Evolutionary conservation across 2,329 filamentous ascomycete species (phyloP).

Genomic region (Fusarium musae): DNA sequence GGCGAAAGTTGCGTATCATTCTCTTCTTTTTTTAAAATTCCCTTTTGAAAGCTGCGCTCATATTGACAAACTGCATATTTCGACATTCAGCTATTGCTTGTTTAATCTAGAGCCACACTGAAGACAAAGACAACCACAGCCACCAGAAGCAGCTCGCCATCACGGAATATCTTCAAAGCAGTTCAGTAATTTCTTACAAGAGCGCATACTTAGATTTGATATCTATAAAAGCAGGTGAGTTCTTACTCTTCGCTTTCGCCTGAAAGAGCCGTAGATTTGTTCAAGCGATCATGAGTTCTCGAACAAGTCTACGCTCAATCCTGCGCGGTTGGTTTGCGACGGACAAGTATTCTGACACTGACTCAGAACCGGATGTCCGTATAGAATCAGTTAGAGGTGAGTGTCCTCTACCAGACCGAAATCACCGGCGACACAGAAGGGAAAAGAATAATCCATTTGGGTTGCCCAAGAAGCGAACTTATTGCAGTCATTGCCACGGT

Average conservation of each 20-base stretch:
- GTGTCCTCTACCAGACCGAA: neutral
- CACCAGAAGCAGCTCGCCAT: constrained; percentile 9
- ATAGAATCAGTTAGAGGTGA: neutral
- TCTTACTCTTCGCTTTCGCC: neutral
- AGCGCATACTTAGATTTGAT: neutral
- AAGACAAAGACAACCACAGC: constrained; percentile 19
- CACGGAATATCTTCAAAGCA: neutral
- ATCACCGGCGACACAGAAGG: neutral
- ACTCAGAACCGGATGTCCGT: constrained; percentile 8
- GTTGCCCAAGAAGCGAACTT: neutral
- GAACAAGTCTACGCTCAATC: constrained; percentile 27
- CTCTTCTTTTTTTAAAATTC: neutral
- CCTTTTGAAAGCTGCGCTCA: neutral
- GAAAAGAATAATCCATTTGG: neutral
- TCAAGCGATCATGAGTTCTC: constrained; percentile 16
- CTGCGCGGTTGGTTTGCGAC: constrained; percentile 5
- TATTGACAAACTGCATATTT: neutral
- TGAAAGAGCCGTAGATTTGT: constrained; percentile 8
- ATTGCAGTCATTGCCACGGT: neutral
- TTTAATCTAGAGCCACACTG: neutral
- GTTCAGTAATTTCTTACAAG: neutral
- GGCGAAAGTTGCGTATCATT: neutral
- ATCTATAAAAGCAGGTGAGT: constrained; percentile 10
- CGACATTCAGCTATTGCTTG: neutral
- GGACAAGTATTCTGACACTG: constrained; percentile 18